A percentile compares a stretch with the other conserved stretches of the same genome.
phyloP scores from a whole-genome alignment of 306 rosid species.

The Trifolium dubium region DNA sequence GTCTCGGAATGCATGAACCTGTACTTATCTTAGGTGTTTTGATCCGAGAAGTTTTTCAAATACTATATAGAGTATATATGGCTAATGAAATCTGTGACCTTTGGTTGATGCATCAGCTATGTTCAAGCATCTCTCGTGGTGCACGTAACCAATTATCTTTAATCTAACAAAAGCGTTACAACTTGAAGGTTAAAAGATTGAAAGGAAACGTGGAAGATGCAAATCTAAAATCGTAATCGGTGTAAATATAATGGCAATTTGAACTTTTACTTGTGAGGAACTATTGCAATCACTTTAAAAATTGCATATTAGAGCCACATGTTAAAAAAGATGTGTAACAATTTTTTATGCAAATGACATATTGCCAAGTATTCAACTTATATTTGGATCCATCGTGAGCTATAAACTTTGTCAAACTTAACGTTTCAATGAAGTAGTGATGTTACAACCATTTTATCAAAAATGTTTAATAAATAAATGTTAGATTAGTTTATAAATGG shows the following conservation, averaged over 20 bases:
- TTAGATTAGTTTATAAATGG: too few relatives aligned
- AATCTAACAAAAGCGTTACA: neutral
- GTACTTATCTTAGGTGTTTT: neutral
- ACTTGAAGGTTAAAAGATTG: neutral
- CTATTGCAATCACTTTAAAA: too few relatives aligned
- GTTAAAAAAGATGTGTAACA: too few relatives aligned
- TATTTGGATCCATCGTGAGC: too few relatives aligned
- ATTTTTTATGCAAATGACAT: too few relatives aligned
- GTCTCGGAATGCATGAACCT: conserved; percentile 21
- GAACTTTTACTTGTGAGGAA: too few relatives aligned
- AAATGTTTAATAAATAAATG: too few relatives aligned
- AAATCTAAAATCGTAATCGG: neutral
- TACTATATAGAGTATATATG: conserved; percentile 20
- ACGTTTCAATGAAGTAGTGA: too few relatives aligned
- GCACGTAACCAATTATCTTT: neutral
- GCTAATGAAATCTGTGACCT: neutral
- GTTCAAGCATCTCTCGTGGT: neutral
- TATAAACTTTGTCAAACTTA: too few relatives aligned
- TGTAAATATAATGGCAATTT: neutral
- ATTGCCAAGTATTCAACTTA: too few relatives aligned
- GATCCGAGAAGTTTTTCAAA: conserved; percentile 33
- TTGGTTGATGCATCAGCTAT: neutral
- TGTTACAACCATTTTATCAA: too few relatives aligned
- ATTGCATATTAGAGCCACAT: too few relatives aligned
- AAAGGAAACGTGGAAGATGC: neutral